These are phyloP conservation scores for Chloroidium sp. DNA, from an alignment of 163 green algal species.

Conservation along the genomic window DNA sequence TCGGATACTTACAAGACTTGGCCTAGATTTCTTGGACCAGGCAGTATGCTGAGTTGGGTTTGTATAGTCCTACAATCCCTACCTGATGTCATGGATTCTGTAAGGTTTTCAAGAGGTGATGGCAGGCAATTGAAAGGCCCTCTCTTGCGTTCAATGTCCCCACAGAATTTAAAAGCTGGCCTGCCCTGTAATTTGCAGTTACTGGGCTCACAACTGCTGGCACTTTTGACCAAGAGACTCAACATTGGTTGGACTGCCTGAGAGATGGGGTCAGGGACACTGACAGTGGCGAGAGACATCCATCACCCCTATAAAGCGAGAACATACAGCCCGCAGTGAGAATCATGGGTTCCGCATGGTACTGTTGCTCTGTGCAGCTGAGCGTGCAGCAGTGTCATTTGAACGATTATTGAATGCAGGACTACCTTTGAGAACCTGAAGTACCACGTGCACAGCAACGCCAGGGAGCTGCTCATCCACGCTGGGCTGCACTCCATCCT, in stretches of 20 bases:
- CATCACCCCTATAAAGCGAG: no score
- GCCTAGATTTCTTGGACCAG: background rate
- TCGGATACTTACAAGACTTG: background rate
- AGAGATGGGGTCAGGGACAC: no score
- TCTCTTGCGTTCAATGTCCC: no score
- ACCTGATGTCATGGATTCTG: background rate
- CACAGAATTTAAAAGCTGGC: no score
- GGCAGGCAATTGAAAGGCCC: no score
- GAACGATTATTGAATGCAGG: background rate
- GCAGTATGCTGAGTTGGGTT: background rate
- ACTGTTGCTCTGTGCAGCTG: no score
- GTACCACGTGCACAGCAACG: background rate
- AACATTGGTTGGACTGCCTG: background rate
- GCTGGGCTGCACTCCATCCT: background rate
- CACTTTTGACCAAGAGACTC: background rate
- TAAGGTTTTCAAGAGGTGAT: no score
- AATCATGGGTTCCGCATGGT: no score
- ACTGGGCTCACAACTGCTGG: background rate
- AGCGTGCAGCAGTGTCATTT: no score
- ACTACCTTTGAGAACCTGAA: conserved; percentile 4
- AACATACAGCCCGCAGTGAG: no score
- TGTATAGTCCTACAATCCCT: background rate
- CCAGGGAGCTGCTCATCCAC: conserved; percentile 1
- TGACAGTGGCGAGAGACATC: no score
- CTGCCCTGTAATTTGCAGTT: no score